Evolutionary conservation across 176 grass and related monocot species (phyloP).

Genomic region (Hsuehochloa calcarea): DNA sequence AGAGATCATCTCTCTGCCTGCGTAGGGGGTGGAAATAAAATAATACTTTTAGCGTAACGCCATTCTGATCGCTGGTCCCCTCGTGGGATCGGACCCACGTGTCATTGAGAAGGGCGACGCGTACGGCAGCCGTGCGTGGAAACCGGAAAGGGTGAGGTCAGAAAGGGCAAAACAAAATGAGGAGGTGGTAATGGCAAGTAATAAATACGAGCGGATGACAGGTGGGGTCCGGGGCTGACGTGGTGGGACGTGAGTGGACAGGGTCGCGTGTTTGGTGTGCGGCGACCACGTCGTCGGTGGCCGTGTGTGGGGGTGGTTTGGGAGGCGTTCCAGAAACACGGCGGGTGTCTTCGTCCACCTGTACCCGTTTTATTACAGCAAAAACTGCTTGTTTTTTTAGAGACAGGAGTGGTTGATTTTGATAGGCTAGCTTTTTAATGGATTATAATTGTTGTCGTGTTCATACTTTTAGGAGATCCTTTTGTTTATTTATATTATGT

Average conservation of each 20-base stretch:
- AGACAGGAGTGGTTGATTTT: not conserved
- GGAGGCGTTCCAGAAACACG: too few relatives aligned
- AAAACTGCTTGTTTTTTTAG: not conserved
- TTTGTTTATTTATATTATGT: not conserved
- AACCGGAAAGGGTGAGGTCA: not conserved
- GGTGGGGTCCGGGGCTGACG: not conserved
- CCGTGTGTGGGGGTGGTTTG: too few relatives aligned
- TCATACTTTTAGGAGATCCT: not conserved
- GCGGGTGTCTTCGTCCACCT: conserved; percentile 14
- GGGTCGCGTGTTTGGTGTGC: conserved; percentile 5
- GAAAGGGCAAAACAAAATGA: not conserved
- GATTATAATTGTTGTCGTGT: not conserved
- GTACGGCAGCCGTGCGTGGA: conserved; percentile 24
- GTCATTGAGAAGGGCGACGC: not conserved
- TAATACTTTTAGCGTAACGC: not conserved
- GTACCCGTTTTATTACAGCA: conserved; percentile 13
- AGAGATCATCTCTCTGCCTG: not conserved
- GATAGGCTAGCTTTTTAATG: conserved; percentile 11
- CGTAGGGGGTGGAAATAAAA: not conserved
- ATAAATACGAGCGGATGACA: not conserved
- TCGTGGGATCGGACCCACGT: not conserved
- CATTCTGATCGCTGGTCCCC: conserved; percentile 13
- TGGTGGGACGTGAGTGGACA: not conserved
- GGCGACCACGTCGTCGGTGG: too few relatives aligned
- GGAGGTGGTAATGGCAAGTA: not conserved